Conservation (phyloP, 345 rosid species). For the Syzygium aromaticum region DNA sequence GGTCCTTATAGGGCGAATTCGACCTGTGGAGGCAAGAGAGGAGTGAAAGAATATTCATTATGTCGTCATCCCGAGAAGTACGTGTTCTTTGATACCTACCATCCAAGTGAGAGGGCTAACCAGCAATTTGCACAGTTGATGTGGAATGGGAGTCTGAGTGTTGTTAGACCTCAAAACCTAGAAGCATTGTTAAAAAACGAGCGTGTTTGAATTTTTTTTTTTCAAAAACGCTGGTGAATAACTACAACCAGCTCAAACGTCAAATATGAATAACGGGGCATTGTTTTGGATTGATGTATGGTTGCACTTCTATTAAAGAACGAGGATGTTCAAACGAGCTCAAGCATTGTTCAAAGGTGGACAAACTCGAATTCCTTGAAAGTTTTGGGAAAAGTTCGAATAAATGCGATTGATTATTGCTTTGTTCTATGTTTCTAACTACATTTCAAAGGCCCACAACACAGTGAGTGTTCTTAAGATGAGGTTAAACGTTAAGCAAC, state of each 20-base stretch:
- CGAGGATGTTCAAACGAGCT: neutral
- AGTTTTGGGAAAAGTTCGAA: neutral
- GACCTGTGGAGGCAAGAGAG: neutral
- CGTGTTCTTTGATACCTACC: constrained; percentile 7
- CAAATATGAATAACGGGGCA: neutral
- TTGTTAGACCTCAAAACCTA: constrained; percentile 3
- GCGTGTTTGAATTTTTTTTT: neutral
- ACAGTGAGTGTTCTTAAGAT: neutral
- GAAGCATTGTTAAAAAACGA: neutral
- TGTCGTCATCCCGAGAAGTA: constrained; percentile 1
- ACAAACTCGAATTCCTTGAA: neutral
- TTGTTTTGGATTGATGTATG: neutral
- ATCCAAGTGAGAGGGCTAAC: neutral
- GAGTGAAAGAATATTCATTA: neutral
- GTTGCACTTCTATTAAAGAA: neutral
- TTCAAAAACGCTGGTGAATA: neutral
- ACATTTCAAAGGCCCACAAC: neutral
- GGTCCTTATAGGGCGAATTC: constrained; percentile 2
- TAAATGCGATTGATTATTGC: neutral
- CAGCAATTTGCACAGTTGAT: neutral
- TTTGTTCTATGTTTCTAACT: neutral
- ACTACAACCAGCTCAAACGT: neutral
- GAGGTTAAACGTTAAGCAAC: neutral
- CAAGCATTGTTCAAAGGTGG: neutral
- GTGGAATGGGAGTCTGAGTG: constrained; percentile 4